Evolutionary conservation across 148 eudicot species (phyloP), one percentile per base, ranked within the genome.

Genomic region (Arctostaphylos glauca): DNA sequence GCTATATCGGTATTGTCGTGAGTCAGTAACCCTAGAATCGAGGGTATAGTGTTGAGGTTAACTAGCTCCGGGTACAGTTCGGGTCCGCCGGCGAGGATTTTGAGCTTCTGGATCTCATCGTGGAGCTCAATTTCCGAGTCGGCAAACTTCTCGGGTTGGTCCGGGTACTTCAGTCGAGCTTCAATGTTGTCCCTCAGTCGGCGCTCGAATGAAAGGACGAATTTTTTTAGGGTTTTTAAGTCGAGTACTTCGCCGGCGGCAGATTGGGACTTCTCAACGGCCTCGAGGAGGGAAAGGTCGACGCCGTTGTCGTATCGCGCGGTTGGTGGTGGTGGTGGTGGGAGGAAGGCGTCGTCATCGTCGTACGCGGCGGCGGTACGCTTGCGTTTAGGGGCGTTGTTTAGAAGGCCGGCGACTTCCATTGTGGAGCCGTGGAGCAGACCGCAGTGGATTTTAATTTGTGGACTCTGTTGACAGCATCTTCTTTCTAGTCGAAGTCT

Each of bases 91-190:
- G 99, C 93, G 60, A 96, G 90, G 66, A 93, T 85, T 70, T 94
- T 96, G 85, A 96, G 94, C 85, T 94, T 94, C 14, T 87, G 88
- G 84, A 96, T 88, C 76, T 96, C 99, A 0, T 96, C 95, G 81
- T 96, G 99, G 46, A 96, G 95, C 73, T 93, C 98, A 23, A 96
- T 83, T 77, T 96, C 99, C 64, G 98, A 93, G 50, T 96, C 99
- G 3, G 99, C 99, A 84, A 96, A 96, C 83, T 91, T 93, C 6
- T 94, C 98, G 0, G 99, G 99, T 14, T 89, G 85, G 80, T 93
- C 94, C 0, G 97, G 92, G 89, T 93, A 92, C 73, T 96, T 96
- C 48, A 96, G 92, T 6, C 99, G 94, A 5, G 98, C 97, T 80
- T 92, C 95, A 85, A 91, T 96, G 88, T 96, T 96, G 93, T 95